Evolutionary conservation across 1,139 yeast genomes (phyloP).

Genomic region (Yamadazyma jaroonii): DNA sequence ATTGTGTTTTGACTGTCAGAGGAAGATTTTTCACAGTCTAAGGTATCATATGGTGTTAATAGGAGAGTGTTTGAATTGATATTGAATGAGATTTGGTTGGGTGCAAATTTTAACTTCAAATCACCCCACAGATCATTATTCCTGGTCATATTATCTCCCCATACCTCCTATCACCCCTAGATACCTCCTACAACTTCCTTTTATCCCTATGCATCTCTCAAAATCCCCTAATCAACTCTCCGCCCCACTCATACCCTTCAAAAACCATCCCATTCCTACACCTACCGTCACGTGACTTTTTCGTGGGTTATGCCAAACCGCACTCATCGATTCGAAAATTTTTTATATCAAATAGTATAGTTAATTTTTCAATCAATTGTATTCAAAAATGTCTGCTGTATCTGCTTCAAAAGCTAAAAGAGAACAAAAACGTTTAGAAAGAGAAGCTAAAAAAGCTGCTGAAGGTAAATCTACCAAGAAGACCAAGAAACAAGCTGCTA

Average conservation of each 20-base stretch:
- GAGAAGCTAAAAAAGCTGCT: slow-evolving; percentile 65
- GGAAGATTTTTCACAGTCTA: no score
- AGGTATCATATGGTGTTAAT: no score
- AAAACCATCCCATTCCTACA: background rate
- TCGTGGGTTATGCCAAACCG: background rate
- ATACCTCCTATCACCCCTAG: no score
- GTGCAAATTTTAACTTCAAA: no score
- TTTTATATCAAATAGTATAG: background rate
- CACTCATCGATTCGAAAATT: slow-evolving; percentile 2
- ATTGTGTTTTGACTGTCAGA: no score
- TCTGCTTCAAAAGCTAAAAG: slow-evolving; percentile 97
- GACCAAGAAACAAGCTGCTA: slow-evolving; percentile 53
- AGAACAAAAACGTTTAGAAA: slow-evolving; percentile 74
- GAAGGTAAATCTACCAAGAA: slow-evolving; percentile 70
- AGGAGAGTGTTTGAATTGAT: no score
- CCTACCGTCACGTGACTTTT: background rate
- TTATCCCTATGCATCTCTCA: no score
- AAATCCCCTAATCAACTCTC: no score
- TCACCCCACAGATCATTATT: no score
- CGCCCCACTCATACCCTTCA: background rate
- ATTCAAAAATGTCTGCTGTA: slow-evolving; percentile 37
- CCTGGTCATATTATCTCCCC: no score
- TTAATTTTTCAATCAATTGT: slow-evolving; percentile 2
- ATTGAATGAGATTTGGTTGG: no score
- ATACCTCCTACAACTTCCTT: no score